Percentiles rank a stretch among this genome's conserved stretches.
Evolutionary conservation across 208 protist genomes (phyloP).

Genomic region (Phytomonas francai): DNA sequence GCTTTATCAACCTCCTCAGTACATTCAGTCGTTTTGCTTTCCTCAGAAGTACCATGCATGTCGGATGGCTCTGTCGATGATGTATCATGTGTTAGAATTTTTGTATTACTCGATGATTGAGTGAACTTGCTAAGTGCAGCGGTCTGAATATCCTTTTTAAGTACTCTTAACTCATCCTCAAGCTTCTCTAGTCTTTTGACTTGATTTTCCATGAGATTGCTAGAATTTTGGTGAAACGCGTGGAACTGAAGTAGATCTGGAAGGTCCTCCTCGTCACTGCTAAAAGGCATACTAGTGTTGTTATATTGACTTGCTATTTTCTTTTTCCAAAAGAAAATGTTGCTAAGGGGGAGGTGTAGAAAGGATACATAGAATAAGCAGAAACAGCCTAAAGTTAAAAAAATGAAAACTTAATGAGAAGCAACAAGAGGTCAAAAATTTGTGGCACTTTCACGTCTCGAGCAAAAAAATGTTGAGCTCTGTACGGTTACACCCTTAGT

Average conservation of each 20-base stretch:
- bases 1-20: not conserved
- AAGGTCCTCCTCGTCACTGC: slow-evolving; percentile 39
- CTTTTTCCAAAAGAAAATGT: not conserved
- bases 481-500: not conserved
- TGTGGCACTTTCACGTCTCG: not conserved
- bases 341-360: not conserved
- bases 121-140: not conserved
- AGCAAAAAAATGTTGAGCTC: not conserved
- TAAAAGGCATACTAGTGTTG: slow-evolving; percentile 19
- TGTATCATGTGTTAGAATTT: not conserved
- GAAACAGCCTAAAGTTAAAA: not conserved
- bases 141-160: not conserved
- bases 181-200: slow-evolving; percentile 32
- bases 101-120: not conserved
- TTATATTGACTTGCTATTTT: not conserved
- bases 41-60: not conserved
- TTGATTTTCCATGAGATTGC: slow-evolving; percentile 11
- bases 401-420: not conserved
- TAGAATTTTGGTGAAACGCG: not conserved
- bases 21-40: not conserved
- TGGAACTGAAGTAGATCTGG: slow-evolving; percentile 31
- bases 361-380: not conserved
- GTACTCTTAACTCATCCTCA: slow-evolving; percentile 20
- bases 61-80: not conserved
- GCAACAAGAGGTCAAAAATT: slow-evolving; percentile 9